phyloP scores from a whole-genome alignment of 306 rosid genomes.

The Fragaria iinumae region DNA sequence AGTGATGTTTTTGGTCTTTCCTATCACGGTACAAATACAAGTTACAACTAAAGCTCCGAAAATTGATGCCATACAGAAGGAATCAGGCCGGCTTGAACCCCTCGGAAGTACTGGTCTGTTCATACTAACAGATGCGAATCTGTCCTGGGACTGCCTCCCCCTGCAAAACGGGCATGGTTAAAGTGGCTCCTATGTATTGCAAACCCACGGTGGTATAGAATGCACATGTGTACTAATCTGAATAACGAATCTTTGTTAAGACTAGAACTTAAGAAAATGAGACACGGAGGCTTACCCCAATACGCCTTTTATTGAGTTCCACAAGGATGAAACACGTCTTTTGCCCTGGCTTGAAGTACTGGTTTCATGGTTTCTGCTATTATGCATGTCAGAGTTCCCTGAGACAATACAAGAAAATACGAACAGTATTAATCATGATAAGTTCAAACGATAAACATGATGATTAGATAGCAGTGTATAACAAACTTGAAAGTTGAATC shows the following conservation, averaged over 20 bases:
- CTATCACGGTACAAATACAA: conserved; percentile 38
- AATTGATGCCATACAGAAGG: conserved; percentile 30
- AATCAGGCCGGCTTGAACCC: conserved; percentile 38
- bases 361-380: conserved; percentile 26
- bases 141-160: conserved; percentile 47
- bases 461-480: neutral
- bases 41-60: conserved; percentile 39
- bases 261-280: neutral
- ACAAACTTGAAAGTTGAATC: conserved; percentile 11
- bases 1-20: conserved; percentile 26
- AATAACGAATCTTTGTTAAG: no score
- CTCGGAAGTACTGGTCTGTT: conserved; percentile 35
- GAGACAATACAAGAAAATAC: conserved; percentile 21
- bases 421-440: neutral
- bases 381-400: conserved; percentile 41
- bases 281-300: conserved; percentile 52
- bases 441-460: neutral
- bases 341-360: conserved; percentile 32
- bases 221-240: neutral
- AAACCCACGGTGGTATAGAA: neutral
- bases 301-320: conserved; percentile 61
- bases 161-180: conserved; percentile 40
- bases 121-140: conserved; percentile 62
- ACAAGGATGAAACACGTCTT: conserved; percentile 36
- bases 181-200: neutral